These are phyloP conservation scores for Colletotrichum sp. DNA, from an alignment of 2,329 filamentous ascomycete species.

Conservation along the genomic window DNA sequence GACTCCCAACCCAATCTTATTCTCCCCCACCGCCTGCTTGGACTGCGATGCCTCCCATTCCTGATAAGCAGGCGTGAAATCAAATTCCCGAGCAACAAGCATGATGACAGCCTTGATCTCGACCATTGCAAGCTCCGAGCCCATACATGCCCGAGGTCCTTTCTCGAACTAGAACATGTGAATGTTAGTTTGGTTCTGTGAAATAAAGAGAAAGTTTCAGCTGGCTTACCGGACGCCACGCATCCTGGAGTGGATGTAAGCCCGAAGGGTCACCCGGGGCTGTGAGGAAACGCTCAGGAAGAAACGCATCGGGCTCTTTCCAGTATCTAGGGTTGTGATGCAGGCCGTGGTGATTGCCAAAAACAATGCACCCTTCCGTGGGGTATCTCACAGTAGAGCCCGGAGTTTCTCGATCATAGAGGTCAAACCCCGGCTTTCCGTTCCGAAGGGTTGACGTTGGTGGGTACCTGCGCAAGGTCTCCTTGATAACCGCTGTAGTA, in stretches of 20 bases:
- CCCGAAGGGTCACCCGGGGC: not conserved
- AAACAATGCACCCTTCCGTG: conserved; percentile 1
- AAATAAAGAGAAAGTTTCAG: too few relatives aligned
- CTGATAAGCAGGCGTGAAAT: not conserved
- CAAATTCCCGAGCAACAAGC: not conserved
- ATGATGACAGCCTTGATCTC: not conserved
- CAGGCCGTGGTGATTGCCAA: not conserved
- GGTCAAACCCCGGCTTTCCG: not conserved
- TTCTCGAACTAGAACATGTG: not conserved
- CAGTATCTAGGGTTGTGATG: conserved; percentile 1
- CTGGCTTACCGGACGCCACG: conserved; percentile 1
- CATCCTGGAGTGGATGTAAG: not conserved
- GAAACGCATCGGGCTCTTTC: not conserved
- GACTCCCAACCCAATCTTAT: not conserved
- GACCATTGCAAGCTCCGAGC: conserved; percentile 2
- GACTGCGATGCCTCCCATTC: not conserved
- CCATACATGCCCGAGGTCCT: not conserved
- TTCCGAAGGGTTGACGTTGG: conserved; percentile 34
- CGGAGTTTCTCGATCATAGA: not conserved
- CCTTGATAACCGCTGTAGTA: conserved; percentile 47
- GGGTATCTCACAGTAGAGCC: not conserved
- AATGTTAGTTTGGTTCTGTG: not conserved
- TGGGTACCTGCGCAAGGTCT: conserved; percentile 38
- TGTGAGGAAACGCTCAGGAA: not conserved
- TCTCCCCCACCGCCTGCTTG: not conserved